phyloP scores from a whole-genome alignment of 306 rosid genomes.

The Sicyos edulis region DNA sequence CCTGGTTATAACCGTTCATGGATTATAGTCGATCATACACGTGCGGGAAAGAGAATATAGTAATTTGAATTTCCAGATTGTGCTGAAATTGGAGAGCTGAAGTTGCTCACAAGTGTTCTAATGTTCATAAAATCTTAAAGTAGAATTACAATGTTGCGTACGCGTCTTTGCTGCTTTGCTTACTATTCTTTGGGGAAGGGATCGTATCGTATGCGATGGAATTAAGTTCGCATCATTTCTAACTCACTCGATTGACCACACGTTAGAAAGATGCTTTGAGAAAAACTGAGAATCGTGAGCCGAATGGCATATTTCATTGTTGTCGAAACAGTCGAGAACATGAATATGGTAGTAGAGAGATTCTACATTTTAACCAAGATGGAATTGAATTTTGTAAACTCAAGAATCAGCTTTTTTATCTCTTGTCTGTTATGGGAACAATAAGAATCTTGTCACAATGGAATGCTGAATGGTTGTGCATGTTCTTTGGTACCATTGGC shows the following conservation, averaged over 20 bases:
- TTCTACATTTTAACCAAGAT: slow-evolving; percentile 6
- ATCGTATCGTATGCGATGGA: slow-evolving; percentile 3
- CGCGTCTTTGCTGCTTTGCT: not conserved
- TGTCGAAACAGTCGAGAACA: not conserved
- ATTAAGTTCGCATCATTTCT: not conserved
- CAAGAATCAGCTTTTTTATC: slow-evolving; percentile 14
- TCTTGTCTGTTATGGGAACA: slow-evolving; percentile 6
- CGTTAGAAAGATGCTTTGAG: slow-evolving; percentile 8
- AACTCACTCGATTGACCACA: not conserved
- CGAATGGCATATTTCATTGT: not conserved
- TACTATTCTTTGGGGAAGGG: not conserved
- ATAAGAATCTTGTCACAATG: slow-evolving; percentile 13
- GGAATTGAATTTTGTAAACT: slow-evolving; percentile 9
- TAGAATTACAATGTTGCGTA: not conserved
- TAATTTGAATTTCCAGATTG: not conserved
- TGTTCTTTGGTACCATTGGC: slow-evolving; percentile 14
- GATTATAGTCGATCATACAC: not conserved
- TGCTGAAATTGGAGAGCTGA: not conserved
- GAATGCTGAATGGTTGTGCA: slow-evolving; percentile 13
- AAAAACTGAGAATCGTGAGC: slow-evolving; percentile 14
- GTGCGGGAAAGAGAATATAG: not conserved
- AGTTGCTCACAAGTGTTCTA: not conserved
- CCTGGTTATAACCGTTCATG: not conserved
- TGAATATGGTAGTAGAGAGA: not conserved
- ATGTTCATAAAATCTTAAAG: not conserved